Evolutionary conservation across 257 asterid species (phyloP).

Genomic region (Asclepias syriaca): DNA sequence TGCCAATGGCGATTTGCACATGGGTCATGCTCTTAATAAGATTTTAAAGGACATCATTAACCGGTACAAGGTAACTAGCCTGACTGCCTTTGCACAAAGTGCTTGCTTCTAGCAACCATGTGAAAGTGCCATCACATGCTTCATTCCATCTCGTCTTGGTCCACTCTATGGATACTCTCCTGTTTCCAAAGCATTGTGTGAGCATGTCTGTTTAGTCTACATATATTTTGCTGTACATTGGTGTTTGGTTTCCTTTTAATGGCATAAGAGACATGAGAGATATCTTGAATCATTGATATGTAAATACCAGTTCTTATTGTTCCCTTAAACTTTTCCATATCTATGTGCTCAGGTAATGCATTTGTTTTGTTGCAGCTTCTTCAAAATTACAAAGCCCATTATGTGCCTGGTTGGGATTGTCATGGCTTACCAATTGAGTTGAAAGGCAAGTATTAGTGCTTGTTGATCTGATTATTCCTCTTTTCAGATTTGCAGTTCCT

Average conservation of each 20-base stretch:
- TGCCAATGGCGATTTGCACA: slow-evolving; percentile 97
- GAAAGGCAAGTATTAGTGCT: slow-evolving; percentile 57
- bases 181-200: not conserved
- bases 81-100: not conserved
- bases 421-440: slow-evolving; percentile 98
- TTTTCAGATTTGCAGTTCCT: not conserved
- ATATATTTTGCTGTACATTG: not conserved
- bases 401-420: slow-evolving; percentile 99
- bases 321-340: not conserved
- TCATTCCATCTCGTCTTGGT: not conserved
- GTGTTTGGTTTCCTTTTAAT: not conserved
- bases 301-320: slow-evolving; percentile 5
- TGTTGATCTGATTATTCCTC: not conserved
- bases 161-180: not conserved
- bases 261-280: not conserved
- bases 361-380: slow-evolving; percentile 61
- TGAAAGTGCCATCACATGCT: not conserved
- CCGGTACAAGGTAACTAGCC: slow-evolving; percentile 71
- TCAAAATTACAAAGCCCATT: slow-evolving; percentile 78
- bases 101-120: not conserved
- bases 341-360: slow-evolving; percentile 8
- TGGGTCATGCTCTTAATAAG: slow-evolving; percentile 97
- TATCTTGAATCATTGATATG: not conserved
- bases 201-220: not conserved
- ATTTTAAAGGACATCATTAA: slow-evolving; percentile 94